phyloP scores from a whole-genome alignment of 208 protist genomes.

The Crithidia acanthocephali region DNA sequence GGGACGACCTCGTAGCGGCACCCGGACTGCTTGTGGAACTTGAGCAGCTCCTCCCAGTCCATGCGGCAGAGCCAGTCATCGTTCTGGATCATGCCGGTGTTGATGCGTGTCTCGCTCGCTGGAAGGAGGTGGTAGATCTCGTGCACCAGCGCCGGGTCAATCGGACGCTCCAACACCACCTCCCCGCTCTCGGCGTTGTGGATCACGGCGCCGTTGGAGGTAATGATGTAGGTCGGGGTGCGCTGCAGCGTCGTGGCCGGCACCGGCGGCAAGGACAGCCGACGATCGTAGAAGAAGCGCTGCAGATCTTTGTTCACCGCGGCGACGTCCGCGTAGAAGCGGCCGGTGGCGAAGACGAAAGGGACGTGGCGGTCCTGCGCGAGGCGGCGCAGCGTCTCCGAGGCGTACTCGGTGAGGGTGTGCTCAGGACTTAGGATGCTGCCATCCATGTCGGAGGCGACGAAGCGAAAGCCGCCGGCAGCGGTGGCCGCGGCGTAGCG shows the following conservation, averaged over 20 bases:
- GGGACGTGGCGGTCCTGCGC: constrained; percentile 56
- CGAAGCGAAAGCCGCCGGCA: constrained; percentile 34
- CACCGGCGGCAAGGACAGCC: constrained; percentile 36
- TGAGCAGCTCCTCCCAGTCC: constrained; percentile 56
- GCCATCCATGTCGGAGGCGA: constrained; percentile 67
- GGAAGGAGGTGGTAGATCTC: constrained; percentile 46
- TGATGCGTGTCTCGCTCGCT: constrained; percentile 47
- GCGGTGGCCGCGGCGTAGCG: constrained; percentile 1
- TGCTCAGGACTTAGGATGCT: constrained; percentile 52
- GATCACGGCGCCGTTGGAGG: constrained; percentile 58
- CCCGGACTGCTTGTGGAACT: constrained; percentile 51
- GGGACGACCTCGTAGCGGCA: constrained; percentile 50
- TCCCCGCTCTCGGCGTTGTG: constrained; percentile 47
- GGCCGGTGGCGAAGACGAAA: constrained; percentile 76
- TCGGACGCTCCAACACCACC: constrained; percentile 37
- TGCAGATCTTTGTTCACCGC: constrained; percentile 47
- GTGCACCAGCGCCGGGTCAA: constrained; percentile 25
- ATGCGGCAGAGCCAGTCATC: constrained; percentile 39
- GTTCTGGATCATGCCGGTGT: constrained; percentile 49
- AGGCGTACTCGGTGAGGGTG: constrained; percentile 39
- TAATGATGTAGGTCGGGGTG: constrained; percentile 42
- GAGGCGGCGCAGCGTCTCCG: constrained; percentile 51
- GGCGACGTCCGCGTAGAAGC: constrained; percentile 56
- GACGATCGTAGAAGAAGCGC: constrained; percentile 44
- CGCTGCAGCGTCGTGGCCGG: constrained; percentile 8